Evolutionary conservation across 1,284 basidiomycete species (phyloP).

Genomic region (Laetiporus sulphureus): DNA sequence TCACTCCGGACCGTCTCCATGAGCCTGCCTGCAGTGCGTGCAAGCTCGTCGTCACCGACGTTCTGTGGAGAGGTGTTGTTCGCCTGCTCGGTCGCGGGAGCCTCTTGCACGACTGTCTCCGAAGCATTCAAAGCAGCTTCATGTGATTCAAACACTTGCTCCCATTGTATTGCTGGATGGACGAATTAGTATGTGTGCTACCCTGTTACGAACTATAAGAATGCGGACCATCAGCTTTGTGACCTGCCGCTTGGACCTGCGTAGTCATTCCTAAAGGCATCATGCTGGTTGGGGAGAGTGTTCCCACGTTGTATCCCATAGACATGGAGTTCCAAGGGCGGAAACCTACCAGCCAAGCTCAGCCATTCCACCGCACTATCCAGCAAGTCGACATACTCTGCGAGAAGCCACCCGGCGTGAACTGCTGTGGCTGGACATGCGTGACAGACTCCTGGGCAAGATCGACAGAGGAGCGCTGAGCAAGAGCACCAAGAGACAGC

Average conservation of each 20-base stretch:
- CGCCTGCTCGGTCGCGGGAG: constrained; percentile 9
- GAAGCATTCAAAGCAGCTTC: constrained; percentile 29
- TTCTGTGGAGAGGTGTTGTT: constrained; percentile 21
- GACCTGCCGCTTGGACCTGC: too few relatives aligned
- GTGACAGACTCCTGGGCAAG: not conserved
- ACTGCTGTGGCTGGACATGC: constrained; percentile 1
- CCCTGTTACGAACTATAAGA: too few relatives aligned
- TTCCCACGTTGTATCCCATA: not conserved
- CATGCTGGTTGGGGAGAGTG: too few relatives aligned
- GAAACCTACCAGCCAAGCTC: not conserved
- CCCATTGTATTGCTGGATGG: constrained; percentile 39
- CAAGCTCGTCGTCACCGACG: constrained; percentile 53
- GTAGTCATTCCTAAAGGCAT: too few relatives aligned
- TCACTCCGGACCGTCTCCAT: constrained; percentile 64
- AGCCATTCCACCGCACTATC: too few relatives aligned
- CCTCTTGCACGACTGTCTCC: too few relatives aligned
- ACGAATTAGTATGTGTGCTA: too few relatives aligned
- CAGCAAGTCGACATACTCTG: not conserved
- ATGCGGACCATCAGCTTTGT: too few relatives aligned
- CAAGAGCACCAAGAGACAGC: constrained; percentile 1
- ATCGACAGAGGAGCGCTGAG: constrained; percentile 1
- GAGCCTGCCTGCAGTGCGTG: constrained; percentile 67
- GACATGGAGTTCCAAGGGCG: constrained; percentile 1
- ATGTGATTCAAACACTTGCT: constrained; percentile 55
- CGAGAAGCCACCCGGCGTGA: not conserved